Evolutionary conservation across 495 filamentous ascomycete species (phyloP).

Genomic region (Tuber brumale): DNA sequence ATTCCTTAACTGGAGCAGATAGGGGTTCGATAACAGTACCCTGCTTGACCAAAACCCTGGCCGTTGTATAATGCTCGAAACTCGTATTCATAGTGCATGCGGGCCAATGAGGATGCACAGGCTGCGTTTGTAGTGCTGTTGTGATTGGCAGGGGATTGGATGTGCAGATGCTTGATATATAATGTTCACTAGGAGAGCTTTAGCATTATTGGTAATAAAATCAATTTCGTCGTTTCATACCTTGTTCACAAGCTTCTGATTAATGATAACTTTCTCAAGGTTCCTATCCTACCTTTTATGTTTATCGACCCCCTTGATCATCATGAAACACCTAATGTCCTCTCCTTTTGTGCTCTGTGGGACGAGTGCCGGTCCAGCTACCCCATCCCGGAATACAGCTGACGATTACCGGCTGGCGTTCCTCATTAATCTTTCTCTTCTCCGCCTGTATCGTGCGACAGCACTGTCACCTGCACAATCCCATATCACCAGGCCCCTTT

Average conservation of each 20-base stretch:
- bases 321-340: slow-evolving; percentile 59
- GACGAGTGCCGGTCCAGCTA: no score
- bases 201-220: slow-evolving; percentile 31
- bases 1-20: slow-evolving; percentile 45
- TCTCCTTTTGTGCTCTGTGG: slow-evolving; percentile 68
- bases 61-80: slow-evolving; percentile 83
- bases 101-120: slow-evolving; percentile 76
- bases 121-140: slow-evolving; percentile 82
- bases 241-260: slow-evolving; percentile 86
- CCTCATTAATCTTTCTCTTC: no score
- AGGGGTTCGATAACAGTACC: slow-evolving; percentile 74
- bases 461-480: slow-evolving; percentile 90
- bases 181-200: slow-evolving; percentile 55
- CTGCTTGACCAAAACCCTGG: slow-evolving; percentile 83
- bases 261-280: slow-evolving; percentile 79
- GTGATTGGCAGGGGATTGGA: slow-evolving; percentile 79
- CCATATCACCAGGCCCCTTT: slow-evolving; percentile 71
- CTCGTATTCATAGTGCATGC: slow-evolving; percentile 93
- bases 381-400: no score
- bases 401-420: no score
- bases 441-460: slow-evolving; percentile 73
- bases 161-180: slow-evolving; percentile 77
- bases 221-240: slow-evolving; percentile 46
- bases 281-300: slow-evolving; percentile 74
- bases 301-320: slow-evolving; percentile 65